These are phyloP conservation scores for Laburnicola sp. DNA, from an alignment of 2,329 filamentous ascomycete species.

Conservation along the genomic window DNA sequence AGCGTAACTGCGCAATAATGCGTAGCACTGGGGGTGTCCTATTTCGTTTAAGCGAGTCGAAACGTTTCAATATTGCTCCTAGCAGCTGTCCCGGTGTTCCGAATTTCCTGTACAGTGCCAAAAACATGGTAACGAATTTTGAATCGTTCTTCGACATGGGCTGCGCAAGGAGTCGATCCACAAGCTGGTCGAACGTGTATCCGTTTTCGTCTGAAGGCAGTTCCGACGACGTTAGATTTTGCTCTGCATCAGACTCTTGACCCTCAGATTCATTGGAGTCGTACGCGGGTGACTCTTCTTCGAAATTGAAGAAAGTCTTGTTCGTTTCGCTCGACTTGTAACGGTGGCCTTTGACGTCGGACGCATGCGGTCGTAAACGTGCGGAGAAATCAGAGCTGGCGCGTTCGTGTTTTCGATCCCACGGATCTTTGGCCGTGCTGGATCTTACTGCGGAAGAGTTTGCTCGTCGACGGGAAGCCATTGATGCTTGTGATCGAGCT, in stretches of 20 bases:
- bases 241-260: slow-evolving; percentile 65
- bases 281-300: slow-evolving; percentile 72
- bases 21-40: slow-evolving; percentile 72
- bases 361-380: slow-evolving; percentile 34
- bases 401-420: slow-evolving; percentile 48
- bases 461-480: slow-evolving; percentile 48
- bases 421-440: slow-evolving; percentile 45
- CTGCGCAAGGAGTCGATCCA: slow-evolving; percentile 81
- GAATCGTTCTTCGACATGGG: slow-evolving; percentile 84
- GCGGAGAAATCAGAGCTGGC: slow-evolving; percentile 53
- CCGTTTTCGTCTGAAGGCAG: slow-evolving; percentile 61
- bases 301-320: slow-evolving; percentile 65
- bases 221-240: slow-evolving; percentile 39
- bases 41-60: slow-evolving; percentile 71
- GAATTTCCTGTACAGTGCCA: slow-evolving; percentile 94
- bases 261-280: slow-evolving; percentile 68
- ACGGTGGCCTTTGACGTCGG: slow-evolving; percentile 38
- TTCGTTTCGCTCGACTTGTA: slow-evolving; percentile 50
- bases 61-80: slow-evolving; percentile 72
- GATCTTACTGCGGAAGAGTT: slow-evolving; percentile 50
- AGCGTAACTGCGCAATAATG: slow-evolving; percentile 78
- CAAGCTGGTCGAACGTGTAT: slow-evolving; percentile 59
- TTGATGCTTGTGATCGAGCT: slow-evolving; percentile 42
- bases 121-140: slow-evolving; percentile 85
- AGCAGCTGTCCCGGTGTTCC: slow-evolving; percentile 79